These are phyloP conservation scores for Kodamaea lidongshanica DNA, from an alignment of 805 yeast species.

Conservation along the genomic window DNA sequence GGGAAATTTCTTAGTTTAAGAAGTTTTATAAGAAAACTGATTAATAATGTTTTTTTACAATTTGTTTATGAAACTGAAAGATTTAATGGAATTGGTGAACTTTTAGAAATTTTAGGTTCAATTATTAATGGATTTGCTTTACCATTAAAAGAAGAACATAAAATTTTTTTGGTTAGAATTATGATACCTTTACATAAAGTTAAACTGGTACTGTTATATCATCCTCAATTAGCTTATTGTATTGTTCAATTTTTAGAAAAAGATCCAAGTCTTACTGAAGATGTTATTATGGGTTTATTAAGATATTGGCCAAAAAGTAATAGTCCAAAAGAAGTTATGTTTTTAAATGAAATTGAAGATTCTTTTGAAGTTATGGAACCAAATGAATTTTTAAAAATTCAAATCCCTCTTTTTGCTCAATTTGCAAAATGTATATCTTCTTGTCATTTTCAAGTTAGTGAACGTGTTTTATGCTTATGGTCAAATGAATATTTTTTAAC, in stretches of 20 bases:
- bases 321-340: slow-evolving; percentile 93
- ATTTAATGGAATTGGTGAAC: slow-evolving; percentile 92
- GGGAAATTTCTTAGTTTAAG: slow-evolving; percentile 89
- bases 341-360: slow-evolving; percentile 91
- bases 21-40: slow-evolving; percentile 85
- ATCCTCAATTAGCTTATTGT: slow-evolving; percentile 96
- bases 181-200: slow-evolving; percentile 90
- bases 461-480: slow-evolving; percentile 90
- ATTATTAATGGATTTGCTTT: slow-evolving; percentile 97
- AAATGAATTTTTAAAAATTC: slow-evolving; percentile 81
- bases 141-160: slow-evolving; percentile 96
- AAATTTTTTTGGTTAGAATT: slow-evolving; percentile 78
- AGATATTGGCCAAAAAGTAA: slow-evolving; percentile 96
- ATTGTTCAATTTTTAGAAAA: slow-evolving; percentile 94
- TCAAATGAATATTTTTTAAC: slow-evolving; percentile 90
- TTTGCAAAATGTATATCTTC: slow-evolving; percentile 89
- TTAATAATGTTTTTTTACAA: slow-evolving; percentile 86
- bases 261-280: slow-evolving; percentile 88
- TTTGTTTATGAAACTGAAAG: slow-evolving; percentile 93
- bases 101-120: slow-evolving; percentile 89
- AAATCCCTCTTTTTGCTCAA: slow-evolving; percentile 90
- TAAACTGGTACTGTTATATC: slow-evolving; percentile 80
- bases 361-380: slow-evolving; percentile 96
- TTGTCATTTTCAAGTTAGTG: slow-evolving; percentile 96
- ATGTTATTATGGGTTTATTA: slow-evolving; percentile 88